phyloP scores from a whole-genome alignment of 2,329 filamentous ascomycete species.

The Colletotrichum chlorophyti region DNA sequence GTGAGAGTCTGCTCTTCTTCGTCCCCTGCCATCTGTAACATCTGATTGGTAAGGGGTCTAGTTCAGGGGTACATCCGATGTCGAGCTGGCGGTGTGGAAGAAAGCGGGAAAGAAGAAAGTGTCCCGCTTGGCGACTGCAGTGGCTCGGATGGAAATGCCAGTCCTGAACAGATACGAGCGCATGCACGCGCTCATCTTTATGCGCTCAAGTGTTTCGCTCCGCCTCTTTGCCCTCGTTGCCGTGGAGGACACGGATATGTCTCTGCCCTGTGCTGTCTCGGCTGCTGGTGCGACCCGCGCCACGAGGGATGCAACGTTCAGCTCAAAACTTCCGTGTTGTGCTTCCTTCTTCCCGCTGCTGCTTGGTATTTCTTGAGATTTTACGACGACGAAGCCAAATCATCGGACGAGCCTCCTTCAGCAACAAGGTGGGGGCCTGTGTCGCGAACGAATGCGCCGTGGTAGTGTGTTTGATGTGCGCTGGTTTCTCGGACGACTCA shows the following conservation, averaged over 20 bases:
- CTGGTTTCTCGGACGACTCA: conserved; percentile 3
- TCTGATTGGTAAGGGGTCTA: not conserved
- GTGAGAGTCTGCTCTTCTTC: not conserved
- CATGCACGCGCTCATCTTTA: not conserved
- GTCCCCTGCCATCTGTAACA: not conserved
- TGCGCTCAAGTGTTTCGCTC: not conserved
- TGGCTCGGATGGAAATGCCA: conserved; percentile 19
- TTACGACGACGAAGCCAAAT: not conserved
- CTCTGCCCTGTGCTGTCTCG: not conserved
- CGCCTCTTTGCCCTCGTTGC: no score
- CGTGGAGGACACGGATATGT: no score
- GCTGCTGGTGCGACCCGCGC: conserved; percentile 2
- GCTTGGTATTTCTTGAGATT: no score
- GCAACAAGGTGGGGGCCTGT: no score
- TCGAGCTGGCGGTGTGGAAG: not conserved
- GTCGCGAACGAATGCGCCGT: no score
- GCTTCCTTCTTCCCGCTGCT: no score
- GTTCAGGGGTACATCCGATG: conserved; percentile 1
- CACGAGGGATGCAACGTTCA: not conserved
- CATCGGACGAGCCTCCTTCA: conserved; percentile 10
- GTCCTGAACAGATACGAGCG: conserved; percentile 13
- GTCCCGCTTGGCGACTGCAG: no score
- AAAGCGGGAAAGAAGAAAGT: no score
- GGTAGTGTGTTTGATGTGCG: not conserved
- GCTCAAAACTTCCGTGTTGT: not conserved